Conservation (phyloP, 345 rosid genomes). For the Eucalyptus viminalis region DNA sequence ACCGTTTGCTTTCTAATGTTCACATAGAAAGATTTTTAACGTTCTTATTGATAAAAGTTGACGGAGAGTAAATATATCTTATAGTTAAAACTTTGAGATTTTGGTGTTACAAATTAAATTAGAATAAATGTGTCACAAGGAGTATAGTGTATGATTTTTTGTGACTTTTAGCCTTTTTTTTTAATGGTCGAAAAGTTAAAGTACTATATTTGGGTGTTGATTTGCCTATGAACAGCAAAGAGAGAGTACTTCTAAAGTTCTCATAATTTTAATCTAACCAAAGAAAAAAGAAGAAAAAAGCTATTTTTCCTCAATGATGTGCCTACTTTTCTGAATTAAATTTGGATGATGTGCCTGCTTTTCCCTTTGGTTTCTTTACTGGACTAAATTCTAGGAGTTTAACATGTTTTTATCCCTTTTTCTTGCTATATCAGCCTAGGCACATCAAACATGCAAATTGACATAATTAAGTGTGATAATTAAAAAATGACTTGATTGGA, state of each 20-base stretch:
- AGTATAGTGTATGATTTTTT: no score
- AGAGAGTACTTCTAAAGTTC: not conserved
- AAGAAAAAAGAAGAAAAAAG: not conserved
- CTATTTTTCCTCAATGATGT: not conserved
- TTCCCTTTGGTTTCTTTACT: not conserved
- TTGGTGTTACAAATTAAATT: no score
- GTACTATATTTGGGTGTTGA: not conserved
- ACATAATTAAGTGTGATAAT: not conserved
- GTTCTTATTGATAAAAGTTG: fast-evolving
- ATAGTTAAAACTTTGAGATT: no score
- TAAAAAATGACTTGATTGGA: not conserved
- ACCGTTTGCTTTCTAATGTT: no score
- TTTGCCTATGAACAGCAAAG: not conserved
- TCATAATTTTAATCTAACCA: not conserved
- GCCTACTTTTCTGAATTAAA: not conserved
- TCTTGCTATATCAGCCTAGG: not conserved
- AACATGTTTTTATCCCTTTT: not conserved
- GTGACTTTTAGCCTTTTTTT: no score
- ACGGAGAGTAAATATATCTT: no score
- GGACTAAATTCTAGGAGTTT: not conserved
- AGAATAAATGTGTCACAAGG: fast-evolving
- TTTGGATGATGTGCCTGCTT: not conserved
- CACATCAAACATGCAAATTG: not conserved
- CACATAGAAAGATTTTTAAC: no score
- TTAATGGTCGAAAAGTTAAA: not conserved